Percentiles rank a stretch among this genome's conserved stretches.
Evolutionary conservation across 139 green algal species (phyloP).

Genomic region (Cymbomonas tetramitiformis): DNA sequence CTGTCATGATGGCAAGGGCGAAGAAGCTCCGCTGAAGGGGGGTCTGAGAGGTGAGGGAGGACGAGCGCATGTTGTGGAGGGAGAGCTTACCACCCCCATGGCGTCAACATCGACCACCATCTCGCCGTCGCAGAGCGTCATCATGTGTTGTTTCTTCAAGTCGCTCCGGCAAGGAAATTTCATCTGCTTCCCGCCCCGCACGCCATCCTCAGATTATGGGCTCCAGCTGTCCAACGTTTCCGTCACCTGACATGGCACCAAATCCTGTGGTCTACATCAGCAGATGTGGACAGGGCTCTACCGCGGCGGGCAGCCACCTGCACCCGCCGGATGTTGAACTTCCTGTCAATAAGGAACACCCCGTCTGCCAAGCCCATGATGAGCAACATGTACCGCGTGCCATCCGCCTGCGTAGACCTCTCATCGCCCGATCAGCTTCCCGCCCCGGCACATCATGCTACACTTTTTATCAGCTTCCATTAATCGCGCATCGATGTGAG

Average conservation of each 20-base stretch:
- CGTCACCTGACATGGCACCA: not conserved
- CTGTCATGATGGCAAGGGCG: constrained; percentile 72
- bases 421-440: no score
- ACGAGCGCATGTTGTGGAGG: not conserved
- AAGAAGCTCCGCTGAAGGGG: constrained; percentile 31
- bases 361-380: constrained; percentile 44
- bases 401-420: no score
- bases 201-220: no score
- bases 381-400: constrained; percentile 85
- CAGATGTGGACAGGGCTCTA: constrained; percentile 38
- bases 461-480: no score
- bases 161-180: no score
- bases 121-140: constrained; percentile 85
- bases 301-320: no score
- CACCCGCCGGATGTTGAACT: constrained; percentile 41
- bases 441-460: no score
- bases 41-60: constrained; percentile 11
- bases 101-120: constrained; percentile 78
- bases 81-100: not conserved
- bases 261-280: no score
- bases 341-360: constrained; percentile 79
- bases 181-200: no score
- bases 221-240: not conserved
- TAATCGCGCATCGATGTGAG: no score
- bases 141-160: constrained; percentile 7